Evolutionary conservation across 164 flowering plant species (phyloP).

Genomic region (Echeveria elegans): DNA sequence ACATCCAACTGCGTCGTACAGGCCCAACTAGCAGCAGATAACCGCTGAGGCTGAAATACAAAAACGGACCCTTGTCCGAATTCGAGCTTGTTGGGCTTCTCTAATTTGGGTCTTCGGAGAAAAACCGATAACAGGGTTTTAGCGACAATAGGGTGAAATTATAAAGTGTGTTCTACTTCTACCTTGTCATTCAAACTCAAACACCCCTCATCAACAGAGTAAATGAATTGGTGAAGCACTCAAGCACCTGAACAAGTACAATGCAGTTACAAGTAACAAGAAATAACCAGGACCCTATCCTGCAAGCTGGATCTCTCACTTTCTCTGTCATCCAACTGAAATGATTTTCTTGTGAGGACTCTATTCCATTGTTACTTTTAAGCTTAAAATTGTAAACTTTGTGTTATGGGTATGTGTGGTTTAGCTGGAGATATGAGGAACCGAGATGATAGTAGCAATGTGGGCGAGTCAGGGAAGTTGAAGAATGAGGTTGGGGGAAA

Average conservation of each 20-base stretch:
- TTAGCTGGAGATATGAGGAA: neutral
- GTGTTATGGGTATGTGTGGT: neutral
- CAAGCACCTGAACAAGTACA: conserved; percentile 8
- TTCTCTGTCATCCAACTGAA: neutral
- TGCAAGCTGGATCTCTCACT: neutral
- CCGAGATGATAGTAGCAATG: conserved; percentile 7
- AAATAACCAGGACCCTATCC: neutral
- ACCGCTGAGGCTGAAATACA: no score
- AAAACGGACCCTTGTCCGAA: no score
- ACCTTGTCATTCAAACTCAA: neutral
- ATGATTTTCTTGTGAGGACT: conserved; percentile 1
- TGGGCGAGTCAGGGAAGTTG: neutral
- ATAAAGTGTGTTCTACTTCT: no score
- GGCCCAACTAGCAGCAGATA: no score
- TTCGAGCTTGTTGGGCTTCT: no score
- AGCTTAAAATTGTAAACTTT: neutral
- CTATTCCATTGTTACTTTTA: neutral
- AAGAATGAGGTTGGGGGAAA: neutral
- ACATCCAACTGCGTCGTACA: no score
- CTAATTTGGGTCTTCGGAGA: no score
- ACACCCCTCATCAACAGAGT: conserved; percentile 2
- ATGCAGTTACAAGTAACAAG: neutral
- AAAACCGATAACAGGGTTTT: no score
- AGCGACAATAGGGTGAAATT: no score
- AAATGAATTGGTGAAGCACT: neutral